Evolutionary conservation across 495 filamentous ascomycete genomes (phyloP), one percentile per base, ranked within the genome.

Genomic region (Daldinia caldariorum): DNA sequence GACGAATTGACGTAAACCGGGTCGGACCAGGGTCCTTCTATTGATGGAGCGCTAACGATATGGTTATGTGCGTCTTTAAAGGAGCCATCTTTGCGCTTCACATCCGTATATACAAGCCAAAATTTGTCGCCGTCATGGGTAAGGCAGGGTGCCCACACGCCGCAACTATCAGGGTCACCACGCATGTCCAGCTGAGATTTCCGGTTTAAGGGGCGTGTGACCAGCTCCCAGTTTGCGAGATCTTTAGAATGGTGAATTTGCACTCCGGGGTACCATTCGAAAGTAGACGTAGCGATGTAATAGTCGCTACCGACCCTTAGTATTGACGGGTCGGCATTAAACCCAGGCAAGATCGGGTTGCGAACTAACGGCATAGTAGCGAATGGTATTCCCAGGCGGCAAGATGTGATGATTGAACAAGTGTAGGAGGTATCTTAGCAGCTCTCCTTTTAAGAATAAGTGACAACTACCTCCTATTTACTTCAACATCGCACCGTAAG

Each of bases 261-360:
- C 7, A 86, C 80, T 13, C 86, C 87, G 0, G 88, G 88, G 57
- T 82, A 89, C 82, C 84, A 89, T 70, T 90, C 87, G 57, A 90
- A 89, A 1, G 86, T 87, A 20, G 87, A 89, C 2, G 86, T 88
- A 37, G 85, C 86, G 61, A 90, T 84, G 76, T 87, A 89, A 76
- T 88, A 90, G 74, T 88, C 84, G 1, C 80, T 73, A 43, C 82
- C 83, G 43, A 87, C 83, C 43, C 86, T 82, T 61, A 88, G 64
- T 74, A 89, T 82, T 1, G 87, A 89, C 12, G 88, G 88, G 77
- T 90, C 88, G 12, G 88, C 76, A 73, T 88, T 87, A 79, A 88
- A 90, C 22, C 88, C 88, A 12, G 88, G 86, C 41, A 89, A 76
- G 67, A 89, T 88, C 29, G 87, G 87, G 73, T 89, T 89, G 47